Base-by-base conservation (phyloP, 129 eudicot genomes). In the Escallonia herrerae region DNA sequence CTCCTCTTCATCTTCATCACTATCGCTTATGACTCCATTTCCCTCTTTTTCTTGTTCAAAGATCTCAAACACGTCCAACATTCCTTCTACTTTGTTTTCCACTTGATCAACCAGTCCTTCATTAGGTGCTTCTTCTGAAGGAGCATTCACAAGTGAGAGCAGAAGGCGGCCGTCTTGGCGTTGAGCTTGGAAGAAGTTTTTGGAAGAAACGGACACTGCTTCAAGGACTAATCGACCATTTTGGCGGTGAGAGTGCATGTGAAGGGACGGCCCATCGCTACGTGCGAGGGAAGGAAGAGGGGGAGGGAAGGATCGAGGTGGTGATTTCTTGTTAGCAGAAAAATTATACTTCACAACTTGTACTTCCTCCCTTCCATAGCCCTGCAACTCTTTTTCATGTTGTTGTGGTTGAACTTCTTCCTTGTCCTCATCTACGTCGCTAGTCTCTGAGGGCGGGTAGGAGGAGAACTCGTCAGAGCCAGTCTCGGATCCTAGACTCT, bases 401-500 rank as follows among this genome's bases (percentile, higher is more conserved):
- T 15, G 53, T 43, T 11, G n/a, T 4, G 40, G 38, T 43, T 66
- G 56, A 3, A 62, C 40, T 3, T 48, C 72, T 22, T 69, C 72
- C 12, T 56, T 56, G n/a, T 69, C 62, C 42, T 55, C 74, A 5
- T 70, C 80, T 2, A 15, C 78, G 6, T 66, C 60, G 11, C 47
- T 54, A 2, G 46, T 15, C 40, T 70, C 83, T 1, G 77, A 63
- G 39, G 74, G 62, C 3, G 73, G 58, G 54, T 62, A 46, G 11
- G 84, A 68, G 5, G 84, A 67, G 56, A 85, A 83, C 46, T 80
- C 83, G 44, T 93, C 98, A 0, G 98, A 88, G 12, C 98, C 98
- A 0, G 96, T 93, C 71, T 93, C 98, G 2, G 98, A 93, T 40
- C 98, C 98, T 3, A 93, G 98, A 59, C 83, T 85, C 58, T 93